Conservation (phyloP, 352 stramenopile species). For the Phytopythium sindhum region DNA sequence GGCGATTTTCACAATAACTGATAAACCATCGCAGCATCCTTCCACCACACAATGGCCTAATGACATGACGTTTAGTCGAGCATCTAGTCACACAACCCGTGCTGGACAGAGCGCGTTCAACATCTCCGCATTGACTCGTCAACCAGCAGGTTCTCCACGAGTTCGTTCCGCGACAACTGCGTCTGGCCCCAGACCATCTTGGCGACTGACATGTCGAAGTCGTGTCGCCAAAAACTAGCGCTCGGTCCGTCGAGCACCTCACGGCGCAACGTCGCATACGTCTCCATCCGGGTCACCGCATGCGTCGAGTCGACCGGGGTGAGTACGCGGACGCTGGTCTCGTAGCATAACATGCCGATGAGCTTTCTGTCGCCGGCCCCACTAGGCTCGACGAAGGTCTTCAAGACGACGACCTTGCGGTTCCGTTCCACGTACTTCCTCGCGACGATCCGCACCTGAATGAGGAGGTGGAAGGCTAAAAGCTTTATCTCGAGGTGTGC, state of each 20-base stretch:
- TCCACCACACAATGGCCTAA: no score
- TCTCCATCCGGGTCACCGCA: not conserved
- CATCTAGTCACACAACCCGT: no score
- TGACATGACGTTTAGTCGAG: no score
- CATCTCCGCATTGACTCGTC: not conserved
- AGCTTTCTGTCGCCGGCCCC: not conserved
- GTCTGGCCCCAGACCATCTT: constrained; percentile 8
- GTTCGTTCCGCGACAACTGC: not conserved
- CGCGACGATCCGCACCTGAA: constrained; percentile 6
- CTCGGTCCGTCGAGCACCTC: not conserved
- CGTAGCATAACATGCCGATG: constrained; percentile 7
- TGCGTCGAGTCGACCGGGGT: not conserved
- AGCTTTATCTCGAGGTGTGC: constrained; percentile 4
- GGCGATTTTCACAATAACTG: not conserved
- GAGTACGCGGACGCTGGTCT: constrained; percentile 4
- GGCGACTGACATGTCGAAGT: constrained; percentile 1
- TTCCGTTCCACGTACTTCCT: constrained; percentile 9
- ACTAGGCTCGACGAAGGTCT: constrained; percentile 5
- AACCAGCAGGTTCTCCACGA: not conserved
- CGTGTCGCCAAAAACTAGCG: not conserved
- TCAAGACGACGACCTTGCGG: constrained; percentile 8
- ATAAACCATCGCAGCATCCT: no score
- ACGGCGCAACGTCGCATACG: not conserved
- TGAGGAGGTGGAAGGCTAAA: constrained; percentile 2
- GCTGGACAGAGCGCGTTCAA: no score